Percentiles rank a stretch among this genome's conserved stretches.
phyloP scores from a whole-genome alignment of 73 alveolate species.

The Uronychia binucleata region DNA sequence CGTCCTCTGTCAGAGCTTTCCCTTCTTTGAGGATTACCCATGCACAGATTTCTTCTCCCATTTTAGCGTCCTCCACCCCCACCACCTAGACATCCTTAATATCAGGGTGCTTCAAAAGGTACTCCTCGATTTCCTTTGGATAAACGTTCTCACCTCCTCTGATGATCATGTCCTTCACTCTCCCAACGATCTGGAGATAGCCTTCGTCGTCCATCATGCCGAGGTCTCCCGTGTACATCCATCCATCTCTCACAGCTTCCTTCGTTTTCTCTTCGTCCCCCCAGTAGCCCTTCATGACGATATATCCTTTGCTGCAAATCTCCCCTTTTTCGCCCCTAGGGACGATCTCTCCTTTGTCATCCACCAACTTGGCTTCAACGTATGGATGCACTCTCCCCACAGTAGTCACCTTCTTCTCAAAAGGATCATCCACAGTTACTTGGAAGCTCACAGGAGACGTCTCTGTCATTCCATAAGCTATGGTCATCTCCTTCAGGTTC shows the following conservation, averaged over 20 bases:
- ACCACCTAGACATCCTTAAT: conserved; percentile 71
- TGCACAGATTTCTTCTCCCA: conserved; percentile 85
- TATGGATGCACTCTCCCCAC: conserved; percentile 67
- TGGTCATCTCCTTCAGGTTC: conserved; percentile 15
- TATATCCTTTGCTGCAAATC: conserved; percentile 75
- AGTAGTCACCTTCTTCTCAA: conserved; percentile 36
- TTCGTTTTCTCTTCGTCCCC: conserved; percentile 71
- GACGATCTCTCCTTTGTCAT: conserved; percentile 40
- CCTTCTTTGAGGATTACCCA: conserved; percentile 67
- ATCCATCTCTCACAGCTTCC: conserved; percentile 63
- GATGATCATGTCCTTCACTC: conserved; percentile 81
- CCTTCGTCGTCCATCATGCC: conserved; percentile 81
- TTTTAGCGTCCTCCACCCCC: conserved; percentile 67
- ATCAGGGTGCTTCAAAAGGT: conserved; percentile 45
- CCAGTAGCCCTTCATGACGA: conserved; percentile 84
- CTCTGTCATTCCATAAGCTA: conserved; percentile 46
- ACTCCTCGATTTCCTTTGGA: conserved; percentile 84
- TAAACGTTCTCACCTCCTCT: conserved; percentile 91
- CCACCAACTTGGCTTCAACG: conserved; percentile 56
- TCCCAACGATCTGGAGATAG: conserved; percentile 74
- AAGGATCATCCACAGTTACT: conserved; percentile 1
- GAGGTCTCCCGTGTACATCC: conserved; percentile 80
- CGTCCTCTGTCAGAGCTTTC: conserved; percentile 25
- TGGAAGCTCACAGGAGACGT: conserved; percentile 37
- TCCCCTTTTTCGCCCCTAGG: conserved; percentile 65